Conservation (phyloP, 257 asterid species). For the Paraleonurus japonicus region DNA sequence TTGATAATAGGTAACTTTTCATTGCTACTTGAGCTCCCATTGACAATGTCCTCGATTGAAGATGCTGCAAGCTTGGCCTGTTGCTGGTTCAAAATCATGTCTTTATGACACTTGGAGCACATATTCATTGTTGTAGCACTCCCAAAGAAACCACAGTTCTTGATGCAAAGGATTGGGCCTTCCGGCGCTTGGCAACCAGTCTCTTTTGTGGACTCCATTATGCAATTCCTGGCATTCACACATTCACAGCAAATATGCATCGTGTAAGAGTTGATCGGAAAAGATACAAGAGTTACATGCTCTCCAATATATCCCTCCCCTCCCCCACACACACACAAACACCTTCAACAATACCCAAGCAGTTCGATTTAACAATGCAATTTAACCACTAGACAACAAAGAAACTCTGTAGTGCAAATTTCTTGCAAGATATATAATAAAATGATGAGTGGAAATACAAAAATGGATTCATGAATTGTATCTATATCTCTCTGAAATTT, state of each 20-base stretch:
- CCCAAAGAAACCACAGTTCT: slow-evolving; percentile 66
- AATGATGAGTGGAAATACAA: no score
- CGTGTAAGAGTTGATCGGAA: not conserved
- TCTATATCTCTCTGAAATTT: no score
- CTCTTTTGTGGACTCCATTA: slow-evolving; percentile 60
- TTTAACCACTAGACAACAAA: not conserved
- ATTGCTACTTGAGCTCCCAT: slow-evolving; percentile 34
- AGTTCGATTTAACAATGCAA: not conserved
- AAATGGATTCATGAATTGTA: no score
- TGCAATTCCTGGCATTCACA: slow-evolving; percentile 23
- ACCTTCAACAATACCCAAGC: not conserved
- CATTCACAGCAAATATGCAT: not conserved
- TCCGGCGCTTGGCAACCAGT: slow-evolving; percentile 56
- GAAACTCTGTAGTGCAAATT: no score
- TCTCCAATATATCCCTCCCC: not conserved
- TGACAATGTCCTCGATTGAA: slow-evolving; percentile 52
- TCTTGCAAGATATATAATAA: no score
- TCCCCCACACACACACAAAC: no score
- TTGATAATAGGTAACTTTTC: slow-evolving; percentile 26
- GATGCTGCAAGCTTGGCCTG: slow-evolving; percentile 50
- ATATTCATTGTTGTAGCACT: slow-evolving; percentile 61
- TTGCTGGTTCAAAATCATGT: slow-evolving; percentile 42
- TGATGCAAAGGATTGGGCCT: slow-evolving; percentile 56
- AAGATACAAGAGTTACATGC: not conserved
- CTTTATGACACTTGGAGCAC: slow-evolving; percentile 66